A percentile compares a stretch with the other conserved stretches of the same genome.
Conservation (phyloP, 78 protist species). For the Dictyostelium citrinum region DNA sequence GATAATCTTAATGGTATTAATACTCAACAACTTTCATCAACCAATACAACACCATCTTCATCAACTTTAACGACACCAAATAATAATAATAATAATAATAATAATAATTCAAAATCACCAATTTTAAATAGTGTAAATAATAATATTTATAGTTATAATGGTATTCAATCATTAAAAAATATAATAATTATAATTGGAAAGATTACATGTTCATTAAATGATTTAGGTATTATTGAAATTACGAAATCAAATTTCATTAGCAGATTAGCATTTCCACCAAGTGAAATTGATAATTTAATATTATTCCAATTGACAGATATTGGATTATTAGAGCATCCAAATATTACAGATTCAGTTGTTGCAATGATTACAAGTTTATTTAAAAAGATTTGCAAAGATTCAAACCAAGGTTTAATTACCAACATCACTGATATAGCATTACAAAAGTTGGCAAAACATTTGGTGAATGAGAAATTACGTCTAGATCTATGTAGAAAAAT, state of each 20-base stretch:
- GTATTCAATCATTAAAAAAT: conserved; percentile 19
- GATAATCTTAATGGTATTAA: neutral
- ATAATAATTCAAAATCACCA: neutral
- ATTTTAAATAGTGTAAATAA: neutral
- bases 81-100: neutral
- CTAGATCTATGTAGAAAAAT: conserved; percentile 53
- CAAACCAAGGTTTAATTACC: conserved; percentile 38
- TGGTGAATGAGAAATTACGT: conserved; percentile 18
- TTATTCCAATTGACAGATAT: conserved; percentile 61
- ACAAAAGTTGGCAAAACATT: conserved; percentile 47
- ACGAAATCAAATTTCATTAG: conserved; percentile 2
- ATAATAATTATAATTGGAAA: conserved; percentile 30
- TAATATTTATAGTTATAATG: neutral
- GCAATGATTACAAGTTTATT: conserved; percentile 33
- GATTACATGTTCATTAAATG: conserved; percentile 39
- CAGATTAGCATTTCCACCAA: conserved; percentile 38
- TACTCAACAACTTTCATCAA: neutral
- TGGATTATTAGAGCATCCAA: conserved; percentile 40
- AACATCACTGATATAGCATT: conserved; percentile 45
- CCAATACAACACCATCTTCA: neutral
- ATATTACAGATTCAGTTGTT: conserved; percentile 23
- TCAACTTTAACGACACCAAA: neutral
- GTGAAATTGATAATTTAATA: conserved; percentile 43
- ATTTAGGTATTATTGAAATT: conserved; percentile 17
- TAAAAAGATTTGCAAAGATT: conserved; percentile 63